Percentiles rank a stretch among this genome's conserved stretches.
phyloP scores from a whole-genome alignment of 2,329 filamentous ascomycete species.

The Penicillium janthinellum region DNA sequence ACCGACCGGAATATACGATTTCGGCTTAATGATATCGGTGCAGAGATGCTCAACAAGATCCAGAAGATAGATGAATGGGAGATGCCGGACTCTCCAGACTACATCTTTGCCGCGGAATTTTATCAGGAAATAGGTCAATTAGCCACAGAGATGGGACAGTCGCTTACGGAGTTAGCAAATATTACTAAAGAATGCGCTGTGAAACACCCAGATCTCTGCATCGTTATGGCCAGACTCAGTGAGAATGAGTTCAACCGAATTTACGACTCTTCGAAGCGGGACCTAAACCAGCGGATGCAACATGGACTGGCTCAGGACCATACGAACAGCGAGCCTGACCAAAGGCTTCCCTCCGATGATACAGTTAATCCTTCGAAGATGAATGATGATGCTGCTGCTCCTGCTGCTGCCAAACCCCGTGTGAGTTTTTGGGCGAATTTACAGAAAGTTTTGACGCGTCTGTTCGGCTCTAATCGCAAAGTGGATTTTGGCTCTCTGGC shows the following conservation, averaged over 20 bases:
- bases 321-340: too few species aligned
- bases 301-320: too few species aligned
- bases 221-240: slow-evolving; percentile 7
- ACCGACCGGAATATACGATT: background rate
- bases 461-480: too few species aligned
- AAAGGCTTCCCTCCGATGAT: too few species aligned
- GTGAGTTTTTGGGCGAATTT: too few species aligned
- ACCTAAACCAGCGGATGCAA: too few species aligned
- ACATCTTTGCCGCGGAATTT: background rate
- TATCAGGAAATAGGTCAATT: background rate
- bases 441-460: too few species aligned
- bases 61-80: background rate
- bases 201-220: slow-evolving; percentile 10
- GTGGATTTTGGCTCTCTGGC: too few species aligned
- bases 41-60: background rate
- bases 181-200: slow-evolving; percentile 5
- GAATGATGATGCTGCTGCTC: too few species aligned
- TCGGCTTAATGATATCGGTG: background rate
- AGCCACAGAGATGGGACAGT: slow-evolving; percentile 2
- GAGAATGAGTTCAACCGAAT: slow-evolving; percentile 8
- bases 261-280: slow-evolving; percentile 9
- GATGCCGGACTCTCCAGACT: background rate
- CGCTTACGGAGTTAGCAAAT: background rate
- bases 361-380: too few species aligned
- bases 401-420: too few species aligned